Evolutionary conservation across 2,329 filamentous ascomycete genomes (phyloP).

Genomic region (Gliomastix tumulicola): DNA sequence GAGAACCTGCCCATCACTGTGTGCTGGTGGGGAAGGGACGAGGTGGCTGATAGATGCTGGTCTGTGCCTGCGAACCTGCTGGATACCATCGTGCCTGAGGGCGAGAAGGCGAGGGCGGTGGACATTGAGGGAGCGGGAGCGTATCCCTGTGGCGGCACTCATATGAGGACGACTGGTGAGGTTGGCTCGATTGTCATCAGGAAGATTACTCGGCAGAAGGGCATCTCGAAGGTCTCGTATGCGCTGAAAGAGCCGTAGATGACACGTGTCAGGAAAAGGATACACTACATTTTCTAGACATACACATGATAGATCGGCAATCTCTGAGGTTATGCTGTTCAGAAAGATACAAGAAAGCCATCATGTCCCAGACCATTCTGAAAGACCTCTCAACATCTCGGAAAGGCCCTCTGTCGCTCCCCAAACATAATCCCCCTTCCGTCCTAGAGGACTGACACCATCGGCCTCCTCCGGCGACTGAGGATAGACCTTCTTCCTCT

Average conservation of each 20-base stretch:
- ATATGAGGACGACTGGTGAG: constrained; percentile 2
- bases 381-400: too few relatives aligned
- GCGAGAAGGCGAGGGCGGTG: constrained; percentile 1
- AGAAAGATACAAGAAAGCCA: too few relatives aligned
- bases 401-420: too few relatives aligned
- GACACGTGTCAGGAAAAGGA: too few relatives aligned
- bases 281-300: too few relatives aligned
- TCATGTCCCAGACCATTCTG: too few relatives aligned
- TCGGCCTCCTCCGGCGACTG: too few relatives aligned
- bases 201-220: constrained; percentile 2
- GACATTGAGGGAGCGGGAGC: constrained; percentile 1
- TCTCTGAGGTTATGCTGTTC: too few relatives aligned
- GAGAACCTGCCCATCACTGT: constrained; percentile 9
- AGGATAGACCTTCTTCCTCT: too few relatives aligned
- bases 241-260: background rate
- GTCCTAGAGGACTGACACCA: too few relatives aligned
- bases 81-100: background rate
- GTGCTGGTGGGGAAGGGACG: constrained; percentile 2
- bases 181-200: background rate
- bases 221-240: constrained; percentile 1
- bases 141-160: constrained; percentile 4
- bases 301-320: too few relatives aligned
- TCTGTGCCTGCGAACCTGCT: background rate
- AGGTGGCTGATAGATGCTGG: background rate
- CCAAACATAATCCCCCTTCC: too few relatives aligned